These are phyloP conservation scores for Epichloe elymi DNA, from an alignment of 2,329 filamentous ascomycete genomes.

Conservation along the genomic window DNA sequence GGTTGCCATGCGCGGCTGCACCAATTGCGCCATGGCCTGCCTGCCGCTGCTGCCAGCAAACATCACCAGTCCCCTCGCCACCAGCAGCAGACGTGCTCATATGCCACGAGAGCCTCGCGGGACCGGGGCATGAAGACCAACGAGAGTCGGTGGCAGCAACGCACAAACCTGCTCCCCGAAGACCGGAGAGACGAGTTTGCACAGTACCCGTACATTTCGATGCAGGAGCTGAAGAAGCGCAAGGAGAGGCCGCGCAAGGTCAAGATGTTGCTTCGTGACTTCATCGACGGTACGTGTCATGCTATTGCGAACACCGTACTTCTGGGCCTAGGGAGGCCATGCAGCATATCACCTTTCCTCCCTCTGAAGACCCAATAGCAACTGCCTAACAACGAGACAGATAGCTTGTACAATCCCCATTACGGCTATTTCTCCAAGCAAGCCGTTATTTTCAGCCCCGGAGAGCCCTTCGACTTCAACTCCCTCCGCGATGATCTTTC, in stretches of 20 bases:
- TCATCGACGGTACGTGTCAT: conserved; percentile 63
- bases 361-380: too few relatives aligned
- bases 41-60: background rate
- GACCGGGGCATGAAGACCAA: conserved; percentile 32
- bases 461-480: conserved; percentile 82
- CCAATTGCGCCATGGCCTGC: background rate
- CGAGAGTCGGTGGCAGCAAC: conserved; percentile 76
- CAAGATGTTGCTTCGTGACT: conserved; percentile 96
- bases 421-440: conserved; percentile 97
- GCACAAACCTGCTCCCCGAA: conserved; percentile 58
- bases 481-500: conserved; percentile 69
- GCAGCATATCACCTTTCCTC: too few relatives aligned
- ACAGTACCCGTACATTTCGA: conserved; percentile 71
- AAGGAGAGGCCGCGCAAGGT: conserved; percentile 71
- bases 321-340: too few relatives aligned
- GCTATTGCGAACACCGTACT: too few relatives aligned
- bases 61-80: conserved; percentile 3
- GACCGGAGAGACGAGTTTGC: conserved; percentile 73
- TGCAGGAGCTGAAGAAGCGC: conserved; percentile 59
- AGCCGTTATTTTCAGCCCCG: conserved; percentile 88
- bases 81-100: conserved; percentile 10
- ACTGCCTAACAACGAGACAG: conserved; percentile 29
- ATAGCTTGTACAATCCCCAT: conserved; percentile 85
- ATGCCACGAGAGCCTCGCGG: conserved; percentile 17
- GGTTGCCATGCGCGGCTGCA: conserved; percentile 18